phyloP scores from a whole-genome alignment of 164 flowering plant species.

The Annona cherimola region DNA sequence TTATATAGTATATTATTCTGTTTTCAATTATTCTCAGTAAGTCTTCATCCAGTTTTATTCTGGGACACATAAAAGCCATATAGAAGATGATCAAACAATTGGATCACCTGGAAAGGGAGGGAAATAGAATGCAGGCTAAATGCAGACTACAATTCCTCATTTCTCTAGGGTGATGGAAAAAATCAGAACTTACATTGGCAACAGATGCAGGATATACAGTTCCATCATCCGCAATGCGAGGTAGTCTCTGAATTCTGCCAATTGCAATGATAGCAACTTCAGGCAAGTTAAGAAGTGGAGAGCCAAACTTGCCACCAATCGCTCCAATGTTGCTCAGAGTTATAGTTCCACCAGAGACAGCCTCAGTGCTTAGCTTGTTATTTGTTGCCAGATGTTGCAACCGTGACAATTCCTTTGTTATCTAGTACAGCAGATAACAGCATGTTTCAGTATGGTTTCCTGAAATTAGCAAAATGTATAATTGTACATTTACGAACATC shows the following conservation, averaged over 20 bases:
- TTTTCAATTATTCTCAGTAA: too few species aligned
- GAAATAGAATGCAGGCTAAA: too few species aligned
- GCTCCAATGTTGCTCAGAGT: constrained; percentile 94
- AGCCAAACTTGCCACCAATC: constrained; percentile 90
- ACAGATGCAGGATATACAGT: constrained; percentile 64
- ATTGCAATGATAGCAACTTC: constrained; percentile 91
- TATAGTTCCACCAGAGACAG: constrained; percentile 84
- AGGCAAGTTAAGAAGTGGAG: constrained; percentile 82
- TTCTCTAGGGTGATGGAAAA: not conserved
- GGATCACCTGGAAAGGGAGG: too few species aligned
- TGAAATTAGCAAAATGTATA: not conserved
- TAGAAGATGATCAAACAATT: too few species aligned
- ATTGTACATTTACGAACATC: not conserved
- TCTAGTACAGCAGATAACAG: constrained; percentile 31
- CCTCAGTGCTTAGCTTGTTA: constrained; percentile 74
- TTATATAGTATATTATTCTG: too few species aligned
- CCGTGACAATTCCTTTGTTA: constrained; percentile 79
- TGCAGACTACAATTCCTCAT: not conserved
- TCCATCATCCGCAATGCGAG: constrained; percentile 67
- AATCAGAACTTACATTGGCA: constrained; percentile 53
- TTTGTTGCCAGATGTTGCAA: constrained; percentile 59
- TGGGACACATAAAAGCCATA: too few species aligned
- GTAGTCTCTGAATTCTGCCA: constrained; percentile 74
- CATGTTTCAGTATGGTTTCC: constrained; percentile 1
- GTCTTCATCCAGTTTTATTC: too few species aligned